These are phyloP conservation scores for Dothidotthia symphoricarpi DNA, from an alignment of 2,329 filamentous ascomycete genomes.

Conservation along the genomic window DNA sequence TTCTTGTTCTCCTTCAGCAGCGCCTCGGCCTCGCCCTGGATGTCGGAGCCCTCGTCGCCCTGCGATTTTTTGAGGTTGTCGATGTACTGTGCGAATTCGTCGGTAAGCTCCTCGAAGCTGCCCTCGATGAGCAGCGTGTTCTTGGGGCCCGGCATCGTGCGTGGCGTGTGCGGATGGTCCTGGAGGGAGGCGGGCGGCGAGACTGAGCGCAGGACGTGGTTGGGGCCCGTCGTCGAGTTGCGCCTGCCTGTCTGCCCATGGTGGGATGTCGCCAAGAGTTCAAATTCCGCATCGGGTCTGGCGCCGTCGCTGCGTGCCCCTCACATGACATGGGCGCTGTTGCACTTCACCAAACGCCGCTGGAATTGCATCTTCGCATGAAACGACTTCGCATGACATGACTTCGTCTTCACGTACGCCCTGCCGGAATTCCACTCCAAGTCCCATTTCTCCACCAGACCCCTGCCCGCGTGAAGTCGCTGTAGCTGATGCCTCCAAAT, in stretches of 20 bases:
- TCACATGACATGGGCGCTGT: no score
- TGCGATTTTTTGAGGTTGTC: slow-evolving; percentile 70
- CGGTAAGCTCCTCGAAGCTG: slow-evolving; percentile 84
- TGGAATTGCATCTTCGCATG: no score
- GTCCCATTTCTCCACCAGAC: slow-evolving; percentile 33
- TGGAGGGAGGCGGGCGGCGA: slow-evolving; percentile 18
- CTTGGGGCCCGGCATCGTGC: slow-evolving; percentile 58
- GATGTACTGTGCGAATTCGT: slow-evolving; percentile 93
- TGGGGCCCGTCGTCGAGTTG: slow-evolving; percentile 11
- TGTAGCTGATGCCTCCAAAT: slow-evolving; percentile 31
- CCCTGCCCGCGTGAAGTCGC: slow-evolving; percentile 37
- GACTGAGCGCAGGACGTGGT: slow-evolving; percentile 12
- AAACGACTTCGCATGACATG: no score
- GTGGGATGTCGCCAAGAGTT: slow-evolving; percentile 13
- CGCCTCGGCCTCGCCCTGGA: slow-evolving; percentile 66
- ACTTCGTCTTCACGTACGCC: slow-evolving; percentile 14
- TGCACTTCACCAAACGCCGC: no score
- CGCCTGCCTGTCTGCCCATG: slow-evolving; percentile 11
- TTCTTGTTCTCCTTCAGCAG: slow-evolving; percentile 67
- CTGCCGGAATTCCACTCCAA: slow-evolving; percentile 28
- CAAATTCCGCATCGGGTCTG: not conserved
- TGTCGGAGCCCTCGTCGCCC: slow-evolving; percentile 52
- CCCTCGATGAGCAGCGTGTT: slow-evolving; percentile 79
- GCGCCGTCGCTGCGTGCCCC: not conserved
- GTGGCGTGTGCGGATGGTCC: slow-evolving; percentile 22